Evolutionary conservation across 2,329 filamentous ascomycete species (phyloP), one percentile per base, ranked within the genome.

Genomic region (Penicillium rolfsii): DNA sequence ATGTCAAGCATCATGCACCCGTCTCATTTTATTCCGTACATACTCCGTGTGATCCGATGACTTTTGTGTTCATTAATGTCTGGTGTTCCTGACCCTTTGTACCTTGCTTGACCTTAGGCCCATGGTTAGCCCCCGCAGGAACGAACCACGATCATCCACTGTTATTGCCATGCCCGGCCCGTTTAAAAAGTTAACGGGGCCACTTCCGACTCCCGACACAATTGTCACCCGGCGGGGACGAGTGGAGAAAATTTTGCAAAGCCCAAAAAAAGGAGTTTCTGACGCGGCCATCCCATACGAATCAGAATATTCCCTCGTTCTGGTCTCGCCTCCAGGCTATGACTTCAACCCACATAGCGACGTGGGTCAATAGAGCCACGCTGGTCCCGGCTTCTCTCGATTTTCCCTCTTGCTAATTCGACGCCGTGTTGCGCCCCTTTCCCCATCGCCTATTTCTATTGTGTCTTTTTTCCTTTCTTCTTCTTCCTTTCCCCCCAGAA

Each of bases 261-360:
- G 28, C 8, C 30, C 30, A 33, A 33, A 50, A 49, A 50, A 50
- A 33, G 28, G 46, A 33, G 46, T 35, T 28, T 28, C 53, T 56
- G 60, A 66, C 62, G 62, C 62, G 65, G 46, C 46, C 46, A 8
- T 16, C 43, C 22, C 43, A n/a, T 40, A 6, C 19, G 19, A 22
- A 22, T 22, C 19, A 22, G 19, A 6, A 33, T 33, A 33, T 33
- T 11, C 8, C 9, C 9, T 22, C 48, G 14, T 14, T 49, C 45
- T 35, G 26, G 40, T 55, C 53, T 41, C 38, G 57, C 28, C 24
- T 64, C 11, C 30, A 33, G 30, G 30, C 30, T 33, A 33, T 66
- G 63, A 66, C 64, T 60, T 63, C 62, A 65, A 59, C 56, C 54
- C 52, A 57, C 65, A 60, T 65, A 68, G 60, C 56, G 55, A 56